Conservation (phyloP, 1,284 basidiomycete genomes). For the Marasmius tenuissimus region DNA sequence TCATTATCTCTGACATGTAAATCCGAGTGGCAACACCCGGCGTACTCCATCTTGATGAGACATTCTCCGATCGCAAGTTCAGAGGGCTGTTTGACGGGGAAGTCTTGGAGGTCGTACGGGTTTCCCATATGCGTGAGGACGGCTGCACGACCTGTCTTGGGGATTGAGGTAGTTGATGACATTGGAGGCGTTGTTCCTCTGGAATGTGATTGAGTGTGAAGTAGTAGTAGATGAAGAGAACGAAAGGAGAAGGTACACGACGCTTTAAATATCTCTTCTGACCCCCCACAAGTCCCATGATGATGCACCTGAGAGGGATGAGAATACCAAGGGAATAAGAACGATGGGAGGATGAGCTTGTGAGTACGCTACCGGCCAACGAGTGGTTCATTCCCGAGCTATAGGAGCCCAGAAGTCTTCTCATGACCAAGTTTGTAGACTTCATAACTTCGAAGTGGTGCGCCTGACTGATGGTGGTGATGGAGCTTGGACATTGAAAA, state of each 20-base stretch:
- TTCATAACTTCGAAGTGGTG: neutral
- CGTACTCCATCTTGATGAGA: slow-evolving; percentile 64
- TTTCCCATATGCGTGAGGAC: slow-evolving; percentile 39
- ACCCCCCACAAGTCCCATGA: too few species aligned
- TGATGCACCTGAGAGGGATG: too few species aligned
- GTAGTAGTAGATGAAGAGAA: neutral
- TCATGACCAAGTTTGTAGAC: too few species aligned
- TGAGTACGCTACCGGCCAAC: too few species aligned
- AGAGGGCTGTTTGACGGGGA: slow-evolving; percentile 53
- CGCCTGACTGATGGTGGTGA: neutral
- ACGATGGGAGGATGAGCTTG: too few species aligned
- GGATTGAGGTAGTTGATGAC: slow-evolving; percentile 29
- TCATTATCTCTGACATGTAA: slow-evolving; percentile 59
- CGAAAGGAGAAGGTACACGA: neutral
- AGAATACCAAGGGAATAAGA: too few species aligned
- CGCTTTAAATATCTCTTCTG: too few species aligned
- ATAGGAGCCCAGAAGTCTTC: too few species aligned
- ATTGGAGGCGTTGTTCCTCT: neutral
- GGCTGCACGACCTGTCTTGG: slow-evolving; percentile 48
- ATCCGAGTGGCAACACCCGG: slow-evolving; percentile 70
- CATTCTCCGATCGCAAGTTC: slow-evolving; percentile 68
- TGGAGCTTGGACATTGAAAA: neutral
- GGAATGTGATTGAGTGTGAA: neutral
- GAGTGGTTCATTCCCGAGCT: too few species aligned
- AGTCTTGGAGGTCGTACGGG: slow-evolving; percentile 32